Evolutionary conservation across 441 rosid species (phyloP), one percentile per base, ranked within the genome.

Genomic region (California macrophylla): DNA sequence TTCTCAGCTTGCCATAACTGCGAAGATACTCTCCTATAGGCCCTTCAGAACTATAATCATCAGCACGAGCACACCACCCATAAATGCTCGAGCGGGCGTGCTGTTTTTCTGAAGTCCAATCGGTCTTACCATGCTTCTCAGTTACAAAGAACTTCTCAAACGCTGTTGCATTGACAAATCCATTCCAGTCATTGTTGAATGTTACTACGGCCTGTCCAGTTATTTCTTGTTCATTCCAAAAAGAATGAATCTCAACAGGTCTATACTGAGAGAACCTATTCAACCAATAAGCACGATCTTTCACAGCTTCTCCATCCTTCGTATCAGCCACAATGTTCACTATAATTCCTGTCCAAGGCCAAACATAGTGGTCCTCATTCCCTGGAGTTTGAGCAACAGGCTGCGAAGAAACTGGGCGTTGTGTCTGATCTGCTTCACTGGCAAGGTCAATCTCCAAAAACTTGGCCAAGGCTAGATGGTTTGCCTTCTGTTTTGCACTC

Each of bases 291-390:
- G 23, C 81, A 20, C 74, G 58, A 23, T 83, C 86, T 70, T 50
- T 79, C 60, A 81, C 15, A 1, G 38, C 30, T 0, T 62, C 42
- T 21, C 54, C 72, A 67, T 75, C 75, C 29, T 72, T 76, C 29
- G 78, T 66, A 21, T 76, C 78, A 45, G 69, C 62, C 21, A 76
- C 66, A 7, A 82, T 79, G 38, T 82, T 81, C 16, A 77, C 81
- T 9, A 93, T 40, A 12, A 93, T 80, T 29, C 89, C 97, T 89
- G 87, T 86, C 94, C 92, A 89, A 36, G 97, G 98, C 86, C 86
- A 87, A 9, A 93, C 96, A 78, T 82, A 86, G 10, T 75, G 50
- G 4, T 87, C 89, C 25, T 13, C 71, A 21, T 74, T 71, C 71
- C 78, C 81, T 6, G 81, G 72, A 66, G 78, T 50, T 50, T 66